Percentiles rank a stretch among this genome's conserved stretches.
These are phyloP conservation scores for Apiospora arundinis DNA, from an alignment of 2,329 filamentous ascomycete species.

Conservation along the genomic window DNA sequence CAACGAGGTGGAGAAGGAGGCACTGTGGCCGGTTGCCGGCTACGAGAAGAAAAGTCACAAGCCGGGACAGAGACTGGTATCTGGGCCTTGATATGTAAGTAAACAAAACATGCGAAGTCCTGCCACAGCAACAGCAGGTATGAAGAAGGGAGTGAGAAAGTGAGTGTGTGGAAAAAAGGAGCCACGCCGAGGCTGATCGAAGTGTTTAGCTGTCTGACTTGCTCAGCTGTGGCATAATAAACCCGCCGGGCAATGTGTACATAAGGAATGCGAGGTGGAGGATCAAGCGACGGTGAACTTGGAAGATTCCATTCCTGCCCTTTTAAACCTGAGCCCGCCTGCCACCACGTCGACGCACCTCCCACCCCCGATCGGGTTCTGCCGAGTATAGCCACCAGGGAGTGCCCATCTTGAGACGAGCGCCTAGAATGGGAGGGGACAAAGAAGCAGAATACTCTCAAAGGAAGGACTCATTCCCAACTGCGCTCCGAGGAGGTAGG, in stretches of 20 bases:
- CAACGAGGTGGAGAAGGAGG: constrained; percentile 25
- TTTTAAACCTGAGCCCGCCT: constrained; percentile 34
- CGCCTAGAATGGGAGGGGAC: constrained; percentile 24
- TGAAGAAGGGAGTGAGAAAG: constrained; percentile 3
- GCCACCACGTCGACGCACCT: not conserved
- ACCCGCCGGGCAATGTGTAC: constrained; percentile 25
- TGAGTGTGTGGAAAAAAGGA: constrained; percentile 33
- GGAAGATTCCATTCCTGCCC: constrained; percentile 36
- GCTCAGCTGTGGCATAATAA: constrained; percentile 14
- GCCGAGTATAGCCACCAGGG: constrained; percentile 29
- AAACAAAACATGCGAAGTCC: constrained; percentile 39
- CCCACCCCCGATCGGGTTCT: constrained; percentile 1
- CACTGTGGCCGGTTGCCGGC: constrained; percentile 21
- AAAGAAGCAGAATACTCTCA: constrained; percentile 31
- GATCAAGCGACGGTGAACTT: constrained; percentile 33
- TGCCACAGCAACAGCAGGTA: constrained; percentile 40
- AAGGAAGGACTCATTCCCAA: constrained; percentile 33
- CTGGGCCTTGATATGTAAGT: constrained; percentile 35
- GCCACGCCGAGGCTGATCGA: constrained; percentile 36
- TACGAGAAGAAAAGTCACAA: constrained; percentile 28
- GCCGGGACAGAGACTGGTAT: constrained; percentile 32
- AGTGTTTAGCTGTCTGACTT: constrained; percentile 23
- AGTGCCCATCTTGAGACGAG: constrained; percentile 30
- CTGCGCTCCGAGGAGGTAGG: not conserved
- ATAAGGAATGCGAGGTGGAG: constrained; percentile 39